Evolutionary conservation across 352 stramenopile genomes (phyloP).

Genomic region (Blastocystis sp.): DNA sequence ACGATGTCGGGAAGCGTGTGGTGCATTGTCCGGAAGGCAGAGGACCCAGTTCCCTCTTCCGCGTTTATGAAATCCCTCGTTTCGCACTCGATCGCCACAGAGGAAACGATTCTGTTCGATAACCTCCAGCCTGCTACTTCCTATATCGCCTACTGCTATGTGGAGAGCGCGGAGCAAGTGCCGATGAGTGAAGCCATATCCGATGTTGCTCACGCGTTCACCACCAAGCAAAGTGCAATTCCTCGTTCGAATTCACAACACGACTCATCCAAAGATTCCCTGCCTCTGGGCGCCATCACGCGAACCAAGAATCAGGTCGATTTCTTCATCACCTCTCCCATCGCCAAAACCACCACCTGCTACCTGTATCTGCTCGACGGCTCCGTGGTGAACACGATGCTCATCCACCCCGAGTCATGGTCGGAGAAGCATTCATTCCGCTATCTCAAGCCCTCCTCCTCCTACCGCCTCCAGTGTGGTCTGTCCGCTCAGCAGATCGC

Average conservation of each 20-base stretch:
- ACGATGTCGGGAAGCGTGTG: neutral
- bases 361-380: neutral
- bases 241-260: neutral
- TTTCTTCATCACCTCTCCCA: neutral
- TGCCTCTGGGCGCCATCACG: neutral
- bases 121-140: neutral
- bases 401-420: neutral
- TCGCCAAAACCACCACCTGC: neutral
- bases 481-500: neutral
- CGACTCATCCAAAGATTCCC: neutral
- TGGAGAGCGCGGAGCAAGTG: neutral
- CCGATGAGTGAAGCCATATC: neutral
- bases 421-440: neutral
- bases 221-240: neutral
- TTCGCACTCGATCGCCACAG: neutral
- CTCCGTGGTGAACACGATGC: neutral
- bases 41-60: neutral
- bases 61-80: neutral
- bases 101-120: neutral
- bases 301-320: neutral
- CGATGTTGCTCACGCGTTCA: neutral
- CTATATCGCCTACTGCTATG: constrained; percentile 34
- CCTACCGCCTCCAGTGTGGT: constrained; percentile 1
- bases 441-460: neutral
- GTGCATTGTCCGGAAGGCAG: neutral